These are phyloP conservation scores for Acanthamoeba lenticulata DNA, from an alignment of 208 protist species.

Conservation along the genomic window DNA sequence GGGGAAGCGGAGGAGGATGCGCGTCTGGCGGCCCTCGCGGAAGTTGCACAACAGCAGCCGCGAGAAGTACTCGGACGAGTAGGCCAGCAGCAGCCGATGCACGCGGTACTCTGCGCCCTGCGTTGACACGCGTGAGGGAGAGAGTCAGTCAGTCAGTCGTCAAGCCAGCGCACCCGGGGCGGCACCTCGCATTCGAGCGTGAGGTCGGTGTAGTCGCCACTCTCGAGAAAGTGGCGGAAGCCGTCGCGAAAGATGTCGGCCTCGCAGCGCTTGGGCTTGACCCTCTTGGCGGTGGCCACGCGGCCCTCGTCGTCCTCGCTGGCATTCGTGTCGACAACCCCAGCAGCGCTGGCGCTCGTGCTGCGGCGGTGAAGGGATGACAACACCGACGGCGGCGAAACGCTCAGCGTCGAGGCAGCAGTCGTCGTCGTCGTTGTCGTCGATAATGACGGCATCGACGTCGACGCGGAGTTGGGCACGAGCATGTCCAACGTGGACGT, in stretches of 20 bases:
- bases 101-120: not conserved
- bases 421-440: not conserved
- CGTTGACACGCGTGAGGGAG: not conserved
- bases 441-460: not conserved
- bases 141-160: no score
- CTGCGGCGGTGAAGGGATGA: not conserved
- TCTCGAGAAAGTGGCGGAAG: slow-evolving; percentile 1
- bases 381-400: not conserved
- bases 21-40: not conserved
- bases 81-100: not conserved
- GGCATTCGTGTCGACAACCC: not conserved
- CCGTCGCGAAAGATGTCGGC: not conserved
- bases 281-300: not conserved
- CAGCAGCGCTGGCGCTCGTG: no score
- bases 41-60: not conserved
- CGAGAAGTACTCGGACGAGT: slow-evolving; percentile 28
- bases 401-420: no score
- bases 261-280: not conserved
- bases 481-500: not conserved
- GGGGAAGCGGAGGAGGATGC: not conserved
- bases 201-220: not conserved
- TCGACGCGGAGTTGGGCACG: not conserved
- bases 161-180: no score
- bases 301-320: not conserved
- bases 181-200: not conserved